phyloP scores from a whole-genome alignment of 2,329 filamentous ascomycete species.

The Byssochlamys sp. region DNA sequence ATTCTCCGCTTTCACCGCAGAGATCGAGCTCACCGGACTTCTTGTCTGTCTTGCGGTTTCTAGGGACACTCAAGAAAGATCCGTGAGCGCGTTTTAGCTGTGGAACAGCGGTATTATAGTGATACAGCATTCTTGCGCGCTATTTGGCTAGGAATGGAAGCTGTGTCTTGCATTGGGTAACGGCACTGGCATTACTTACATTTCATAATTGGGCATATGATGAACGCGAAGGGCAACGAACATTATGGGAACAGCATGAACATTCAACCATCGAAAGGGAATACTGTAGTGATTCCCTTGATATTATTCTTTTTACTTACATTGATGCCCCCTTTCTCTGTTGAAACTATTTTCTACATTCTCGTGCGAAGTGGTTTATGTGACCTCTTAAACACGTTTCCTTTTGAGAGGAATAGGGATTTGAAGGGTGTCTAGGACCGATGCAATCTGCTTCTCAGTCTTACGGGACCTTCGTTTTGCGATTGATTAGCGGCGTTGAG shows the following conservation, averaged over 20 bases:
- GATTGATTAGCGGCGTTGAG: neutral
- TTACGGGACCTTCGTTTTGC: neutral
- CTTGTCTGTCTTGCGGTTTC: neutral
- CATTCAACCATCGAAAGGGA: neutral
- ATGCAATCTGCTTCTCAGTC: neutral
- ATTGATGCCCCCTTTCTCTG: neutral
- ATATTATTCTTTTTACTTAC: neutral
- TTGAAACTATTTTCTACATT: neutral
- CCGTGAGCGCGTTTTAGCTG: neutral
- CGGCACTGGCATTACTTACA: neutral
- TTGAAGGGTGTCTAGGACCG: neutral
- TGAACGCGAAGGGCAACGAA: neutral
- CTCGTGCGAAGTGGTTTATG: neutral
- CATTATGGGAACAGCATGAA: slow-evolving; percentile 6
- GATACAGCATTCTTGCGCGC: neutral
- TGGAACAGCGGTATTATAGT: neutral
- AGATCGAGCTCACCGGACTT: neutral
- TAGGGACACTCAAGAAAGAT: neutral
- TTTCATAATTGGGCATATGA: neutral
- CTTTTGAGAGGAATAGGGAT: neutral
- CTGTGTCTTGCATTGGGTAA: slow-evolving; percentile 1
- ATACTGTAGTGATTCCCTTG: neutral
- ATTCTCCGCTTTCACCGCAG: neutral
- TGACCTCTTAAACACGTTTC: neutral
- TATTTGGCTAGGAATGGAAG: neutral